Base-by-base conservation (phyloP, 495 filamentous ascomycete genomes). In the Aspergillus heteromorphus region DNA sequence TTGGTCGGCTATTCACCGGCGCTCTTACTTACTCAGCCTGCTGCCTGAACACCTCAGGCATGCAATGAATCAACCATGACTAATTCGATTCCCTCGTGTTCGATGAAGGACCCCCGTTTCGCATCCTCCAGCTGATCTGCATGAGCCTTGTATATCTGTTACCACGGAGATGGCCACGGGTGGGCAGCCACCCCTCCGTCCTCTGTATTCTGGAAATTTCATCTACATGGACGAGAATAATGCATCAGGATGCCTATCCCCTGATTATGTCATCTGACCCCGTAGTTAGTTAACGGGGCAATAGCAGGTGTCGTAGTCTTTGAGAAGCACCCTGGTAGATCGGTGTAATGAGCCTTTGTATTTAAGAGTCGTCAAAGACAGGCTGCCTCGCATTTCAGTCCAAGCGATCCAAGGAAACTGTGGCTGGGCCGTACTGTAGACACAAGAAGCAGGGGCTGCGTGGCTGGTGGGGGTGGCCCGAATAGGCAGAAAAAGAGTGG, bases 391-490 rank as follows among this genome's bases (percentile, higher is more conserved):
- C 23, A 38, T 27, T 27, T 27, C 23, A 38, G 13, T 11, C 34
- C 8, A 38, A 38, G 34, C 34, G 34, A 13, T n/a, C 34, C 4
- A 14, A 10, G 34, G 5, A 17, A 50, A 38, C 27, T 56, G 48
- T 51, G 54, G 54, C 54, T 56, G 23, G 36, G 27, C 9, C 23
- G 23, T 27, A 27, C 3, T 27, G 23, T 4, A 27, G 23, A 27
- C 23, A 27, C 3, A 27, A 18, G 16, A 1, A 17, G 21, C 27
- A 25, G 11, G 38, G 48, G 51, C 38, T 49, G 56, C 43, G 51
- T 57, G 57, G 61, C 60, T 60, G 40, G 54, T 45, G 48, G 42
- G 48, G 48, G n/a, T 43, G 21, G 30, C 51, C 45, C 31, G 52
- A 51, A 56, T 10, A 55, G 60, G 45, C 60, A 53, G 48, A 19